phyloP scores from a whole-genome alignment of 495 filamentous ascomycete species.

The Penicillium silybi region DNA sequence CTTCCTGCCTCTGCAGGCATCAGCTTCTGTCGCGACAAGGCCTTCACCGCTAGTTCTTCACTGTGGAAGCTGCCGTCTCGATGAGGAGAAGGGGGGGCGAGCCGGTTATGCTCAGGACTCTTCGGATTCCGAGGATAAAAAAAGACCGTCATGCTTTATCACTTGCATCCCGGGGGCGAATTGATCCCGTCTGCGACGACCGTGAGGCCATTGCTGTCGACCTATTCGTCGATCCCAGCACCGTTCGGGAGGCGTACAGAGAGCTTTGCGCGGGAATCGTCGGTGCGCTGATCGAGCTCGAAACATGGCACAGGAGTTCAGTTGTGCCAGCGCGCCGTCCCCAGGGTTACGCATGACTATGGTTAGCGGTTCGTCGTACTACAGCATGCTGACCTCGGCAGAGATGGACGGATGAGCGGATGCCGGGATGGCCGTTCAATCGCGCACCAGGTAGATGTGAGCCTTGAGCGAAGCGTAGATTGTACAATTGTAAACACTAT shows the following conservation, averaged over 20 bases:
- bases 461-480: neutral
- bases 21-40: conserved; percentile 2
- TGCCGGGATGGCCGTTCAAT: neutral
- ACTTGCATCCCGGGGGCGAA: neutral
- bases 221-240: neutral
- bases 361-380: neutral
- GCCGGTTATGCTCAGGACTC: neutral
- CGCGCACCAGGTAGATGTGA: neutral
- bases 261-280: neutral
- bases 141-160: neutral
- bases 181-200: neutral
- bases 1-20: conserved; percentile 22
- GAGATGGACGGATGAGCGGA: neutral
- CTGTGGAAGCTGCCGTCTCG: neutral
- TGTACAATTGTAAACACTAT: neutral
- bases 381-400: neutral
- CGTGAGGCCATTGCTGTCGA: neutral
- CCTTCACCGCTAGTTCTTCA: conserved; percentile 23
- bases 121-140: neutral
- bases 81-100: neutral
- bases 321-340: neutral
- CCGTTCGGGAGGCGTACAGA: too few species aligned
- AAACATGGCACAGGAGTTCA: neutral
- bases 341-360: neutral
- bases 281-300: neutral